These are phyloP conservation scores for Dimocarpus longan DNA, from an alignment of 345 rosid genomes.

Conservation along the genomic window DNA sequence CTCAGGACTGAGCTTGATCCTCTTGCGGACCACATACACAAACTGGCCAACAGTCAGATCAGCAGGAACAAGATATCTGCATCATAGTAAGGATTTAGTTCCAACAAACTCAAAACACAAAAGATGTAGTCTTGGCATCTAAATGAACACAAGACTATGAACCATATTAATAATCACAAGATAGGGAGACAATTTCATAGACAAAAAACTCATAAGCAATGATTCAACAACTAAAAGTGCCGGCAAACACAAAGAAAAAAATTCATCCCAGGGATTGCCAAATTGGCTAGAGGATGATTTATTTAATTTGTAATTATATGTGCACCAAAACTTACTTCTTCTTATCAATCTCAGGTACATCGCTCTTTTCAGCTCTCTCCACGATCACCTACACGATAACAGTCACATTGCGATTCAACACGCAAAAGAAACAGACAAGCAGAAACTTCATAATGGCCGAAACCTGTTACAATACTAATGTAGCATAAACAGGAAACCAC, in stretches of 20 bases:
- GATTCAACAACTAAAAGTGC: background rate
- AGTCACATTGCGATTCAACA: background rate
- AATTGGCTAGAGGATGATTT: background rate
- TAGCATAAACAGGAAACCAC: background rate
- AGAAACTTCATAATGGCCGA: background rate
- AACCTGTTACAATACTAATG: slow-evolving; percentile 5
- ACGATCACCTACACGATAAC: slow-evolving; percentile 70
- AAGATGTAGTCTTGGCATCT: background rate
- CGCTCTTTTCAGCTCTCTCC: slow-evolving; percentile 92
- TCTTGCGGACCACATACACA: slow-evolving; percentile 83
- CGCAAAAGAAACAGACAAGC: background rate
- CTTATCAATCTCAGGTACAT: slow-evolving; percentile 96
- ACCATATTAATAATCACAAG: background rate
- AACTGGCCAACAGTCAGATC: slow-evolving; percentile 88
- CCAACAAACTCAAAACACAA: background rate
- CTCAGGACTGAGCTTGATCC: slow-evolving; percentile 88
- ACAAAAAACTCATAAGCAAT: background rate
- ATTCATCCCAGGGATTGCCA: background rate
- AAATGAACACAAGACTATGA: background rate
- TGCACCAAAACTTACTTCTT: slow-evolving; percentile 60
- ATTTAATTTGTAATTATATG: too few relatives aligned
- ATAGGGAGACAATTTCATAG: background rate
- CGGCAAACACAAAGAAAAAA: background rate
- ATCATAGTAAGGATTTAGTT: slow-evolving; percentile 7
- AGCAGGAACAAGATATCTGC: slow-evolving; percentile 81